Evolutionary conservation across 2,329 filamentous ascomycete species (phyloP).

Genomic region (Claviceps citrina): DNA sequence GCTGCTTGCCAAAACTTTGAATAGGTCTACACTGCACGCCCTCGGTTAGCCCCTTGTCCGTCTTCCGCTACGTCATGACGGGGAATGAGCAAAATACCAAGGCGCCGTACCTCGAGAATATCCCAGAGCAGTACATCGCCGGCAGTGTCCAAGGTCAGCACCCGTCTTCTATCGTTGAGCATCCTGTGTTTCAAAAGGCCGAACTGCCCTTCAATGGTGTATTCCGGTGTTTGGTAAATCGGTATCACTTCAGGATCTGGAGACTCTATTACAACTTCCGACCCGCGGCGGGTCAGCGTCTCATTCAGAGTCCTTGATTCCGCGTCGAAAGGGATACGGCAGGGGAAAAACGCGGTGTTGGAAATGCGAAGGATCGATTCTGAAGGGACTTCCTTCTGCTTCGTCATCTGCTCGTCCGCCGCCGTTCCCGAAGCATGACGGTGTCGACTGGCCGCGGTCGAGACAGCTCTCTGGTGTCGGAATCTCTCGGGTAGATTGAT

Average conservation of each 20-base stretch:
- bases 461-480: conserved; percentile 31
- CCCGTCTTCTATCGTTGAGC: conserved; percentile 77
- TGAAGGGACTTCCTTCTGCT: conserved; percentile 54
- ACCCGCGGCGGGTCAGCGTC: conserved; percentile 23
- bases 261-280: conserved; percentile 16
- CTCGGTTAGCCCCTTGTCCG: background rate
- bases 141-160: conserved; percentile 83
- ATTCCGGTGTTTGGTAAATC: conserved; percentile 52
- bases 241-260: conserved; percentile 33
- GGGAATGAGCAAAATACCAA: background rate
- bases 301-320: conserved; percentile 39
- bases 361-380: conserved; percentile 70
- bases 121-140: conserved; percentile 95
- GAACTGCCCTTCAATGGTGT: conserved; percentile 88
- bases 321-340: conserved; percentile 34
- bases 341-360: conserved; percentile 64
- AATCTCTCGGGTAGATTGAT: conserved; percentile 47
- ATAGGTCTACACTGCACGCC: conserved; percentile 61
- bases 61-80: background rate
- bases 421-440: conserved; percentile 19
- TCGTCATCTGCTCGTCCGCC: conserved; percentile 17
- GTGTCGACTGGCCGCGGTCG: conserved; percentile 25
- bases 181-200: conserved; percentile 86
- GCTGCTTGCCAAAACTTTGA: conserved; percentile 81
- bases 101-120: conserved; percentile 54